Evolutionary conservation across 140 eudicot genomes (phyloP), one percentile per base, ranked within the genome.

Genomic region (Anethum foeniculum): DNA sequence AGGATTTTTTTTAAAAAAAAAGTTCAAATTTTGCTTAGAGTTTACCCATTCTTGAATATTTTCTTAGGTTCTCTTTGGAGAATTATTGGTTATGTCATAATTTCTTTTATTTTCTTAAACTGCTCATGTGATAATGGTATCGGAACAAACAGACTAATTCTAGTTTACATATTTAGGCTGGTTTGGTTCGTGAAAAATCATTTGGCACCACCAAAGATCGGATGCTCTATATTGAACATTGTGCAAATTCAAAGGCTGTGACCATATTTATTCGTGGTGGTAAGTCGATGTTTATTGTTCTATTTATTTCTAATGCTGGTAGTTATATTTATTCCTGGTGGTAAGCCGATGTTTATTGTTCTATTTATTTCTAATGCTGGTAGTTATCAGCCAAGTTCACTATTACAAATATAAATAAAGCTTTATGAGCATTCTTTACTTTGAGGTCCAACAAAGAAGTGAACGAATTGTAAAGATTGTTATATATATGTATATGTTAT

Each of bases 201-300:
- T 96, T 93, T 86, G 99, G 99, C 41, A 96, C 99, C 54, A 96
- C 99, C 60, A 96, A 96, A 81, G 99, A 96, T 78, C 87, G 98
- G 2, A 96, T 96, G 99, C 91, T 96, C 62, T 96, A 96, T 67
- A 96, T 96, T 19, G 99, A 96, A 84, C 99, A 93, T 79, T 96
- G 99, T 87, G 98, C 99, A 65, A 96, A 96, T 83, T 96, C 99
- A 64, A 96, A 88, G 88, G 99, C 99, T 60, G 99, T 96, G 32
- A 96, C 99, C 73, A 71, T 96, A 76, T 96, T 96, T 58, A 91
- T 96, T 56, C 99, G 99, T 83, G 99, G 99, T 64, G 99, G 99
- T 93, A 82, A 71, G 92, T 71, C 11, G 30, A 28, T 3, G 19
- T 8, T 62, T 60, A 5, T 13, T 52, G 32, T 75, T n/a, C 41